These are phyloP conservation scores for Epichloe baconii DNA, from an alignment of 2,329 filamentous ascomycete genomes.

Conservation along the genomic window DNA sequence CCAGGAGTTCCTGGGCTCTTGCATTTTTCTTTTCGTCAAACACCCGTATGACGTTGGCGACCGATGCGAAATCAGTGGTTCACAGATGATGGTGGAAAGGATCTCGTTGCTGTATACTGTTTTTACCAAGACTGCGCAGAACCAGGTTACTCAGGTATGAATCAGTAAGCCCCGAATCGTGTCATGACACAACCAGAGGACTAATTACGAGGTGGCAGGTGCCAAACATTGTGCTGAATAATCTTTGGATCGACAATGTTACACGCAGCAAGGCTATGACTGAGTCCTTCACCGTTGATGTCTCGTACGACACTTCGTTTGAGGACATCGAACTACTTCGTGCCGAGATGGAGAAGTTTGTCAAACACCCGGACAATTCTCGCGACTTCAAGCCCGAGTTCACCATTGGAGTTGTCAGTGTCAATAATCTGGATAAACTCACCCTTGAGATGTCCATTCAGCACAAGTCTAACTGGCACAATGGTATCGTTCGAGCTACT, in stretches of 20 bases:
- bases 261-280: slow-evolving; percentile 85
- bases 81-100: slow-evolving; percentile 73
- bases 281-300: slow-evolving; percentile 66
- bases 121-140: slow-evolving; percentile 71
- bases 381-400: slow-evolving; percentile 86
- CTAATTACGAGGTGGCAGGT: slow-evolving; percentile 41
- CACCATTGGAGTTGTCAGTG: slow-evolving; percentile 60
- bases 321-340: slow-evolving; percentile 82
- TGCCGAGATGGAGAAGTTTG: slow-evolving; percentile 73
- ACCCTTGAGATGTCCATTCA: slow-evolving; percentile 71
- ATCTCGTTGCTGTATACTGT: slow-evolving; percentile 90
- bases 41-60: slow-evolving; percentile 96
- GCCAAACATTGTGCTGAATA: slow-evolving; percentile 86
- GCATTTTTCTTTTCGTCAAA: slow-evolving; percentile 98
- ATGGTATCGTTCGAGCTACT: slow-evolving; percentile 67
- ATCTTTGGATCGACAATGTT: slow-evolving; percentile 89
- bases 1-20: slow-evolving; percentile 93
- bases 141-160: slow-evolving; percentile 53
- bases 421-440: slow-evolving; percentile 80
- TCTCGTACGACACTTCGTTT: slow-evolving; percentile 77
- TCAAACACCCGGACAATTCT: slow-evolving; percentile 68
- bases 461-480: slow-evolving; percentile 88
- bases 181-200: not conserved
- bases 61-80: slow-evolving; percentile 64
- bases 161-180: not conserved